Evolutionary conservation across 371 early-diverging fungal species (phyloP).

Genomic region (Lichtheimia ornata): DNA sequence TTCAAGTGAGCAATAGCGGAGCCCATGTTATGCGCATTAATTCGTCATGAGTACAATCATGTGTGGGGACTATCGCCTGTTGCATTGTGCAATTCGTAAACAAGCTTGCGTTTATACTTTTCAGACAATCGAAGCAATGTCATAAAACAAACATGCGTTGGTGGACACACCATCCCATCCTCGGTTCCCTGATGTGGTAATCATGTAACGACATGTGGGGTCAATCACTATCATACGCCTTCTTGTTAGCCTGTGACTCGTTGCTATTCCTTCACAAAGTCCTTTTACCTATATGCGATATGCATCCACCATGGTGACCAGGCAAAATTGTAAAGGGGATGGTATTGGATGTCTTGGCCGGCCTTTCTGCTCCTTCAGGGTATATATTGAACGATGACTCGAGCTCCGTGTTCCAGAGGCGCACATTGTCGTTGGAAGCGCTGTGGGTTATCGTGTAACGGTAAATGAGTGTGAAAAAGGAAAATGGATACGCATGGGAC

Average conservation of each 20-base stretch:
- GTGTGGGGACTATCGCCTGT: neutral
- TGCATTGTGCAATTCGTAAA: slow-evolving; percentile 12
- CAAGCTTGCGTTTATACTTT: neutral
- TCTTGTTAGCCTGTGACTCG: neutral
- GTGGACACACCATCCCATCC: slow-evolving; percentile 92
- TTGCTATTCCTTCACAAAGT: neutral
- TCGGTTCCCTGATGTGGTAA: slow-evolving; percentile 87
- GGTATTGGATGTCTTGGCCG: slow-evolving; percentile 16
- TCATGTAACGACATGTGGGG: slow-evolving; percentile 74
- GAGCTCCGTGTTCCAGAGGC: slow-evolving; percentile 79
- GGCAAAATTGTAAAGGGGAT: slow-evolving; percentile 52
- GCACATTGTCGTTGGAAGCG: slow-evolving; percentile 90
- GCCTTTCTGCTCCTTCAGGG: slow-evolving; percentile 24
- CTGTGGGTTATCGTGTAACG: slow-evolving; percentile 33
- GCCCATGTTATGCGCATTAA: slow-evolving; percentile 1
- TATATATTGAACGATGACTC: slow-evolving; percentile 43
- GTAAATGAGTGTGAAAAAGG: neutral
- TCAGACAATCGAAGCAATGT: slow-evolving; percentile 50
- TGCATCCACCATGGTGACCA: slow-evolving; percentile 68
- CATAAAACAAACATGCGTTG: slow-evolving; percentile 84
- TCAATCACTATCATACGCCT: slow-evolving; percentile 57
- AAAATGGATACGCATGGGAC: neutral
- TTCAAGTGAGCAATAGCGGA: too few species aligned
- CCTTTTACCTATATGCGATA: slow-evolving; percentile 76
- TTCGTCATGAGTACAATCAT: slow-evolving; percentile 5